Base-by-base conservation (phyloP, 1,284 basidiomycete species). In the Heterobasidion occidentale region DNA sequence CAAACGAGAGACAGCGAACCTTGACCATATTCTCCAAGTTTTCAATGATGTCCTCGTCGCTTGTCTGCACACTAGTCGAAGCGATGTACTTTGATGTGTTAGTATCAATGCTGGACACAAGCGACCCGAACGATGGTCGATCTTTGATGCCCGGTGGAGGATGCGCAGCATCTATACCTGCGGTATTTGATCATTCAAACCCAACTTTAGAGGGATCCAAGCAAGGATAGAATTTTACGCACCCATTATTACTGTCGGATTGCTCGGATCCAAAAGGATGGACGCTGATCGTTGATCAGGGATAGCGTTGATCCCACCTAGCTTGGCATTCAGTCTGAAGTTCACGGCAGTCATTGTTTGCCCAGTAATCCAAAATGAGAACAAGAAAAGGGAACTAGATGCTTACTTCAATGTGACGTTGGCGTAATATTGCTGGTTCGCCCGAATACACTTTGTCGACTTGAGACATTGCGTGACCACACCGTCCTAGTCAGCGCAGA, bases 171-270 rank as follows among this genome's bases (percentile, higher is more conserved):
- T 91, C 87, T 14, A 88, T 85, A 62, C 86, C 83, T 80, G 57
- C 11, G 36, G 38, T 42, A n/a, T 36, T 35, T 27, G 9, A 34
- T 38, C 14, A 20, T n/a, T 7, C 14, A 27, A 49, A 34, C 11
- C 11, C 12, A 34, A 34, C 20, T 8, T 8, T 7, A 49, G 15
- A 9, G 17, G 20, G 19, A 15, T 34, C 7, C 17, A 48, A 7
- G 20, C 2, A 48, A 33, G 34, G 27, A 55, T 60, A 56, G 61
- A 17, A 48, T 33, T 9, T 7, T 9, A 20, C 67, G 62, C 69
- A 81, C 86, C 88, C 79, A 91, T 85, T 54, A 91, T 81, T 15
- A 91, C 79, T 0, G 88, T 88, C 1, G 87, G 88, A 61, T 82
- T 80, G 35, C 78, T 72, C 1, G 81, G 78, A 62, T 91, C 88